phyloP scores from a whole-genome alignment of 2,329 filamentous ascomycete genomes.

The Pseudocercospora eumusae region DNA sequence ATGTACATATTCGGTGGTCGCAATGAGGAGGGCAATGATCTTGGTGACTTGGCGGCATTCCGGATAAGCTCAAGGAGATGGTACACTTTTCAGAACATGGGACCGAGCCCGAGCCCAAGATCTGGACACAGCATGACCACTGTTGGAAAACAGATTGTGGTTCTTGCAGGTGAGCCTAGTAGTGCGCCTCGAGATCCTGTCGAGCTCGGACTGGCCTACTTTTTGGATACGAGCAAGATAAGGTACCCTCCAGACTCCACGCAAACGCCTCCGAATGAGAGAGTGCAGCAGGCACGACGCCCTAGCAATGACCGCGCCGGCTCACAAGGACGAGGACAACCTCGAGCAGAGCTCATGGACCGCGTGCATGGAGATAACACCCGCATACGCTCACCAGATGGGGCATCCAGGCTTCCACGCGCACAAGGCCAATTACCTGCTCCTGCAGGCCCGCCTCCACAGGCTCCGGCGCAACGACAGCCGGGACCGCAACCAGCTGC shows the following conservation, averaged over 20 bases:
- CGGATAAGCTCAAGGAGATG: constrained; percentile 80
- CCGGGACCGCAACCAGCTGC: constrained; percentile 30
- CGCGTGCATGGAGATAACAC: constrained; percentile 28
- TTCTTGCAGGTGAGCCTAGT: constrained; percentile 91
- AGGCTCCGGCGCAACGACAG: constrained; percentile 60
- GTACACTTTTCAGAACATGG: constrained; percentile 99
- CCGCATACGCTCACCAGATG: constrained; percentile 30
- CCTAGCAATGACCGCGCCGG: constrained; percentile 39
- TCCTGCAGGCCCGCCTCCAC: constrained; percentile 64
- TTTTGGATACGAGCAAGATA: constrained; percentile 94
- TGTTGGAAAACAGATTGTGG: constrained; percentile 86
- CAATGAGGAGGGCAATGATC: constrained; percentile 86
- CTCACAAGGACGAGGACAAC: constrained; percentile 23
- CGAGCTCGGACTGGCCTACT: constrained; percentile 85
- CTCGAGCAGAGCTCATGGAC: constrained; percentile 34
- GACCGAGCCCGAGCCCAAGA: constrained; percentile 85
- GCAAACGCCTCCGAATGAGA: constrained; percentile 38
- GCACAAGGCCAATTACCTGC: constrained; percentile 56
- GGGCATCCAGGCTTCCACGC: constrained; percentile 39
- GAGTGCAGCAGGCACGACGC: constrained; percentile 34
- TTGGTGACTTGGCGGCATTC: constrained; percentile 90
- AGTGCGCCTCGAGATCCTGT: constrained; percentile 76
- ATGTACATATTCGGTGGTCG: constrained; percentile 99
- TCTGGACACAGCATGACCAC: constrained; percentile 98
- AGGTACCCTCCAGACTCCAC: constrained; percentile 73